phyloP scores from a whole-genome alignment of 345 rosid species.

The Euphorbia tirucalli region DNA sequence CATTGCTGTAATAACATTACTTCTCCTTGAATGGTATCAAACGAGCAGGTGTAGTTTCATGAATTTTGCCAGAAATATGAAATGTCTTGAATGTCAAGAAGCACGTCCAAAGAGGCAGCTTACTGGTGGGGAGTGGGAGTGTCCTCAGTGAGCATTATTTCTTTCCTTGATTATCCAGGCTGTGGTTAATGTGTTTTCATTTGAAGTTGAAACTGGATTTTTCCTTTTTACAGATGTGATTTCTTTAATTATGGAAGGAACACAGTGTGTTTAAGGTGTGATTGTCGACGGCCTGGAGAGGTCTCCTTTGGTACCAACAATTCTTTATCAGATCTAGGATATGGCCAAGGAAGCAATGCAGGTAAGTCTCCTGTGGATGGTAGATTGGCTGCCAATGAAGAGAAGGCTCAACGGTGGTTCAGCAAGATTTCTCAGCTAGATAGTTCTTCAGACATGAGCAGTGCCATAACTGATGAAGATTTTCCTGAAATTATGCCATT shows the following conservation, averaged over 20 bases:
- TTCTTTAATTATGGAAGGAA: slow-evolving; percentile 78
- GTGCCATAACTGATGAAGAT: slow-evolving; percentile 28
- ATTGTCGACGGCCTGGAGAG: slow-evolving; percentile 71
- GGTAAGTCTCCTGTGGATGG: slow-evolving; percentile 44
- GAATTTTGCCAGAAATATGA: slow-evolving; percentile 88
- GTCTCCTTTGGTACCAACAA: slow-evolving; percentile 26
- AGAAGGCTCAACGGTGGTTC: slow-evolving; percentile 77
- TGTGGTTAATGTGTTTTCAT: not conserved
- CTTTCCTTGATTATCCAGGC: slow-evolving; percentile 5
- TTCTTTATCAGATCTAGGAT: slow-evolving; percentile 33
- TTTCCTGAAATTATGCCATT: slow-evolving; percentile 38
- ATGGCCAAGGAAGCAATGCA: slow-evolving; percentile 29
- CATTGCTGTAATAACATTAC: not conserved
- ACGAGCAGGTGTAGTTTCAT: slow-evolving; percentile 78
- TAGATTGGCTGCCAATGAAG: slow-evolving; percentile 68
- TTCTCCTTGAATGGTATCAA: slow-evolving; percentile 7
- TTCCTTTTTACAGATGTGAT: slow-evolving; percentile 60
- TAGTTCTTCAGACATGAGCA: slow-evolving; percentile 42
- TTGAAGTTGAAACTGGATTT: slow-evolving; percentile 1
- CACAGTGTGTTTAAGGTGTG: slow-evolving; percentile 85
- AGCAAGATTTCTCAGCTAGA: slow-evolving; percentile 66
- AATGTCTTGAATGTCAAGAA: slow-evolving; percentile 87
- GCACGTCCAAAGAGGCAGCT: slow-evolving; percentile 80
- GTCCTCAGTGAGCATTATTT: slow-evolving; percentile 81
- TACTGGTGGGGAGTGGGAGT: slow-evolving; percentile 94